Evolutionary conservation across 2,329 filamentous ascomycete species (phyloP).

Genomic region (Microsporum canis): DNA sequence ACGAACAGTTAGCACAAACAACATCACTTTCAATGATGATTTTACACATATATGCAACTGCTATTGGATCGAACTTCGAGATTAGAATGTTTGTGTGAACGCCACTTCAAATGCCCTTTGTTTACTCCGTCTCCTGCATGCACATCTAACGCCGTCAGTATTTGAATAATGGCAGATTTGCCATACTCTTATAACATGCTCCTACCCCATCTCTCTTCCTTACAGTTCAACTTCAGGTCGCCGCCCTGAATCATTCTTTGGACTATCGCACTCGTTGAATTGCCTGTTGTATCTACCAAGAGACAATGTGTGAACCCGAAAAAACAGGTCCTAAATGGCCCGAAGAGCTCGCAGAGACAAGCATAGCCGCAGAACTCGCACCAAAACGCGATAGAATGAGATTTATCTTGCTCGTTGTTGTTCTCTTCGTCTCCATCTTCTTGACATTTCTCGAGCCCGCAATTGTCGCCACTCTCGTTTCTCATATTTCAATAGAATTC

Average conservation of each 20-base stretch:
- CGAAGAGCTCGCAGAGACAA: not conserved
- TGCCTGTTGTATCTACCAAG: not conserved
- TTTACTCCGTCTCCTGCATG: not conserved
- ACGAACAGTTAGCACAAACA: not conserved
- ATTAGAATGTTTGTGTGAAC: not conserved
- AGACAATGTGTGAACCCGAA: not conserved
- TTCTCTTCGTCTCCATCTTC: not conserved
- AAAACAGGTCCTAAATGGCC: not conserved
- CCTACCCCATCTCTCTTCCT: not conserved
- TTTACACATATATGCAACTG: not conserved
- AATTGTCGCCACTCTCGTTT: constrained; percentile 37
- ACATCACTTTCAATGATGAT: not conserved
- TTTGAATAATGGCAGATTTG: not conserved
- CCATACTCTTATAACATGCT: not conserved
- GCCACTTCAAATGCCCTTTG: not conserved
- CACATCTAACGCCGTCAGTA: not conserved
- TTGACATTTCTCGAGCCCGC: constrained; percentile 15
- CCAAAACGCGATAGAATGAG: not conserved
- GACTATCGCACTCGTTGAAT: not conserved
- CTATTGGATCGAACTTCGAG: not conserved
- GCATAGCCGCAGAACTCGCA: not conserved
- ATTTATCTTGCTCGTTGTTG: not conserved
- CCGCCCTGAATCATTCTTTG: not conserved
- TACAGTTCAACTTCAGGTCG: not conserved
- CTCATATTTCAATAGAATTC: constrained; percentile 38